phyloP scores from a whole-genome alignment of 352 stramenopile genomes.

The Pythium vanterpoolii region DNA sequence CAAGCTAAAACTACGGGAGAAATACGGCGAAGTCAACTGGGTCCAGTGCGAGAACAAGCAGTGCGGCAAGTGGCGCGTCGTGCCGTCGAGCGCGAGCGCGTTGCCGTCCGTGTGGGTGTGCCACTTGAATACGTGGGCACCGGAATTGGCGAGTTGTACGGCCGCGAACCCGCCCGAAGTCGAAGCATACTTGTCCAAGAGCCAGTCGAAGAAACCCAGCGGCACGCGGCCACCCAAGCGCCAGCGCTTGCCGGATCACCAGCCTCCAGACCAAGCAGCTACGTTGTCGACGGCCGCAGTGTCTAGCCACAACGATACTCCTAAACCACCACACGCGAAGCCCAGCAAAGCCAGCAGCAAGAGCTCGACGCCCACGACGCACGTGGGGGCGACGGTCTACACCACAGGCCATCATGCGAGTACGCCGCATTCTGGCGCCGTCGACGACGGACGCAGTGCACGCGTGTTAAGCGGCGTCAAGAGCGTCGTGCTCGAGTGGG shows the following conservation, averaged over 20 bases:
- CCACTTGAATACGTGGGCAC: slow-evolving; percentile 76
- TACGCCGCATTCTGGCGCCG: not conserved
- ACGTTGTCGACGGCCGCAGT: not conserved
- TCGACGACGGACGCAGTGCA: slow-evolving; percentile 2
- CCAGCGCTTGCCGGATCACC: slow-evolving; percentile 20
- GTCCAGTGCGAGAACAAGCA: slow-evolving; percentile 93
- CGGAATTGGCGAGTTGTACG: slow-evolving; percentile 64
- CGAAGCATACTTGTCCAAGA: slow-evolving; percentile 62
- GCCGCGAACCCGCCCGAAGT: slow-evolving; percentile 71
- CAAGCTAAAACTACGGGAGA: slow-evolving; percentile 75
- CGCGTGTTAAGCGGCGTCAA: slow-evolving; percentile 33
- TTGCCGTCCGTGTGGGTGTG: slow-evolving; percentile 91
- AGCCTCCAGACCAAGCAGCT: not conserved
- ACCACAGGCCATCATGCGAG: too few relatives aligned
- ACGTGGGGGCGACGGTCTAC: too few relatives aligned
- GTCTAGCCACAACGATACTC: not conserved
- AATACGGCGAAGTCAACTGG: slow-evolving; percentile 89
- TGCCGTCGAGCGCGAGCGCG: slow-evolving; percentile 86
- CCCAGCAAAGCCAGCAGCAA: slow-evolving; percentile 14
- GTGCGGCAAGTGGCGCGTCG: slow-evolving; percentile 94
- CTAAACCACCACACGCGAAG: slow-evolving; percentile 5
- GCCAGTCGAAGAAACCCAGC: slow-evolving; percentile 45
- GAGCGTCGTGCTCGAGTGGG: slow-evolving; percentile 91
- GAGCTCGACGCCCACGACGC: slow-evolving; percentile 18
- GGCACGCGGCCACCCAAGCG: slow-evolving; percentile 52